A percentile compares a stretch with the other conserved stretches of the same genome.
These are phyloP conservation scores for Epichloe brachyelytri DNA, from an alignment of 2,329 filamentous ascomycete species.

Conservation along the genomic window DNA sequence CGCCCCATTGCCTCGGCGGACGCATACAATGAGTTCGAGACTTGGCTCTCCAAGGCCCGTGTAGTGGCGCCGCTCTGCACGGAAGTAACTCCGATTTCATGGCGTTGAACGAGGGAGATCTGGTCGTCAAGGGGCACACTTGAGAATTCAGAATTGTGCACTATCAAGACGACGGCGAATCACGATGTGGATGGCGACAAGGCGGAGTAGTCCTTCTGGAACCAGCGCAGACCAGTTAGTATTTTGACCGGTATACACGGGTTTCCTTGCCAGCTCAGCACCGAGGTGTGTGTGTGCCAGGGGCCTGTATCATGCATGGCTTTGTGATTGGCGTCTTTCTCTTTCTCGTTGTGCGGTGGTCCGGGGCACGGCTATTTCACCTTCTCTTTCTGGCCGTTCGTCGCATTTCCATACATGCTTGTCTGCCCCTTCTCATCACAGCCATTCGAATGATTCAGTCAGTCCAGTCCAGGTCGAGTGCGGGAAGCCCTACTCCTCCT, in stretches of 20 bases:
- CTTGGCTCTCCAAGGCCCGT: background rate
- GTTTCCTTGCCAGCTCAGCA: background rate
- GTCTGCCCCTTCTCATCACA: background rate
- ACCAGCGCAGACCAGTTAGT: background rate
- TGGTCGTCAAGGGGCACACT: too few relatives aligned
- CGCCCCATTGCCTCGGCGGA: background rate
- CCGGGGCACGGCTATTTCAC: constrained; percentile 4
- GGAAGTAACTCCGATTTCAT: background rate
- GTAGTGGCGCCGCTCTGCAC: background rate
- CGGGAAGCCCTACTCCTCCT: background rate
- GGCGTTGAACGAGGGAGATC: too few relatives aligned
- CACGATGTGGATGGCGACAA: background rate
- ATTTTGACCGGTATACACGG: background rate
- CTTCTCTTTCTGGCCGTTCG: constrained; percentile 8
- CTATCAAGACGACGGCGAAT: background rate
- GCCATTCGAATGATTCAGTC: background rate
- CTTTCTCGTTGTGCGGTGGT: constrained; percentile 4
- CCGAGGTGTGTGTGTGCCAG: constrained; percentile 1
- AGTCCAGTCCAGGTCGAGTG: background rate
- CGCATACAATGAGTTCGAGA: background rate
- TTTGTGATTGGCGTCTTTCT: constrained; percentile 6
- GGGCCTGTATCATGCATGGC: background rate
- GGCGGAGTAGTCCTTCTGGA: constrained; percentile 8
- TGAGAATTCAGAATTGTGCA: too few relatives aligned
- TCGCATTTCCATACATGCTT: constrained; percentile 4